Evolutionary conservation across 2,329 filamentous ascomycete species (phyloP).

Genomic region (Arthroderma sp.): DNA sequence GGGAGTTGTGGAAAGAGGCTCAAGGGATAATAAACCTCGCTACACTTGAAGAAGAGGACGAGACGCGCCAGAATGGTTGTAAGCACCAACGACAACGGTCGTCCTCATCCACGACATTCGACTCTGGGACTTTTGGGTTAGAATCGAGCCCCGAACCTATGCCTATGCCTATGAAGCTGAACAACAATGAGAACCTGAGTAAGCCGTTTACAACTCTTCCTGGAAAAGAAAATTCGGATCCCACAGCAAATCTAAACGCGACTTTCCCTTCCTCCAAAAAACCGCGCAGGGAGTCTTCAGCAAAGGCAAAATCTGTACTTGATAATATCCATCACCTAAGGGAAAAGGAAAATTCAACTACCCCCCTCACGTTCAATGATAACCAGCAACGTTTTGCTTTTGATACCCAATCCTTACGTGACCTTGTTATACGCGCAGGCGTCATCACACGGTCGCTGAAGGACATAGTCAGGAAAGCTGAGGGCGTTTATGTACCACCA

Average conservation of each 20-base stretch:
- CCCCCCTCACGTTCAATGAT: background rate
- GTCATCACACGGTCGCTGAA: constrained; percentile 40
- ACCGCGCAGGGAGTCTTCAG: constrained; percentile 13
- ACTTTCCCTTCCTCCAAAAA: constrained; percentile 5
- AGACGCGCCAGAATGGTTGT: constrained; percentile 14
- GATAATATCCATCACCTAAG: constrained; percentile 10
- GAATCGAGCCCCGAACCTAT: constrained; percentile 3
- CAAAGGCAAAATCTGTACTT: constrained; percentile 11
- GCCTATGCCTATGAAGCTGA: background rate
- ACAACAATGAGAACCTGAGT: background rate
- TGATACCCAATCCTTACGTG: constrained; percentile 51
- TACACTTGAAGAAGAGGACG: constrained; percentile 51
- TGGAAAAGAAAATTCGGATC: background rate
- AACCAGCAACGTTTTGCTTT: constrained; percentile 47
- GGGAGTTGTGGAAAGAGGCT: constrained; percentile 50
- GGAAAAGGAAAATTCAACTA: constrained; percentile 3
- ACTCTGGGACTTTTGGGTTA: constrained; percentile 2
- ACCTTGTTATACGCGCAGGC: constrained; percentile 45
- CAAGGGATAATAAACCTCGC: constrained; percentile 56
- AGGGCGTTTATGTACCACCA: constrained; percentile 28
- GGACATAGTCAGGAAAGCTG: constrained; percentile 39
- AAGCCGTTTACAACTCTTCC: background rate
- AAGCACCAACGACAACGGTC: constrained; percentile 4
- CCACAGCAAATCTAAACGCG: background rate
- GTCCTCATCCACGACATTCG: constrained; percentile 8